phyloP scores from a whole-genome alignment of 2,329 filamentous ascomycete species.

The Scedosporium apiospermum region DNA sequence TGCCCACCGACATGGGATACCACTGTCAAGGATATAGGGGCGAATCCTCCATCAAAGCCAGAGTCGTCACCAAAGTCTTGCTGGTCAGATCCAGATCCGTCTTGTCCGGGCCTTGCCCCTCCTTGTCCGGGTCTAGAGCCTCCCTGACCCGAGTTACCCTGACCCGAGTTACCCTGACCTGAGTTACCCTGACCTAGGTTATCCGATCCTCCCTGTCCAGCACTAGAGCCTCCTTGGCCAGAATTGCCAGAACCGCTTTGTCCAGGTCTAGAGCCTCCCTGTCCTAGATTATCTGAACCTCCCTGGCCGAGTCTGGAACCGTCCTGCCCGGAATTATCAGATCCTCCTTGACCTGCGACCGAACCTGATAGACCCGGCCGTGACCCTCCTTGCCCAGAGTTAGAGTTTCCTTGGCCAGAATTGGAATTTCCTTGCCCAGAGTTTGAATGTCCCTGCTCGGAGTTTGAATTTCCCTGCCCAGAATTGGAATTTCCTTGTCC shows the following conservation, averaged over 20 bases:
- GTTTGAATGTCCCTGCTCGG: background rate
- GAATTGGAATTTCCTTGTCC: background rate
- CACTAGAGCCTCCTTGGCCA: no score
- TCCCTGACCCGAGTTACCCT: background rate
- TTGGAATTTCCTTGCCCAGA: background rate
- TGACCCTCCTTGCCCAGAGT: background rate
- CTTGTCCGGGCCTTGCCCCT: conserved; percentile 10
- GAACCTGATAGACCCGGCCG: no score
- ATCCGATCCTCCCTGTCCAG: no score
- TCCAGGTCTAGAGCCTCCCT: no score
- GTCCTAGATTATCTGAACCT: no score
- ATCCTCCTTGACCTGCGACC: no score
- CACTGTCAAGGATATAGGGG: conserved; percentile 15
- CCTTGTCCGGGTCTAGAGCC: conserved; percentile 2
- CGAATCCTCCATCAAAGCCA: conserved; percentile 13
- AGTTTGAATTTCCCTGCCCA: background rate
- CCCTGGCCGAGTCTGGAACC: no score
- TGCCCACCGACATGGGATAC: conserved; percentile 16
- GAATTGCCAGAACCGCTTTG: no score
- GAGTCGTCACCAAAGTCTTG: conserved; percentile 11
- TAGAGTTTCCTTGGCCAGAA: background rate
- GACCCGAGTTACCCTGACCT: conserved; percentile 3
- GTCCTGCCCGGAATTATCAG: no score
- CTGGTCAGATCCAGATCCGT: background rate
- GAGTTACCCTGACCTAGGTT: background rate